These are phyloP conservation scores for Phytopythium sindhum DNA, from an alignment of 352 stramenopile species.

Conservation along the genomic window DNA sequence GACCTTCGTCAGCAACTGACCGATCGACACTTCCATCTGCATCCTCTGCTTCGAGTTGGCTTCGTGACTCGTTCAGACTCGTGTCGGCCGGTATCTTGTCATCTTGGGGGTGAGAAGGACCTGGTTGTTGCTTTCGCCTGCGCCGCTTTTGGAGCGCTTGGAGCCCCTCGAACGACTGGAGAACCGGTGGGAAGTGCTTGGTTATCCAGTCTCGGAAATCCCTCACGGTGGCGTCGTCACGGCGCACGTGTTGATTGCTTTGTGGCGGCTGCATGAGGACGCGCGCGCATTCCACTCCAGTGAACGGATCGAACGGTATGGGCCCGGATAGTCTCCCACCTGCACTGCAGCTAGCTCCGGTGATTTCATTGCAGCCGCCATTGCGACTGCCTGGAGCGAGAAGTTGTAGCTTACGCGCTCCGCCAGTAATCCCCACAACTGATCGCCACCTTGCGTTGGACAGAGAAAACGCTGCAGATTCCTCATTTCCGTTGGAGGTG, in stretches of 20 bases:
- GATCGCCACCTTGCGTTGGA: conserved; percentile 8
- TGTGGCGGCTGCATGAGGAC: conserved; percentile 25
- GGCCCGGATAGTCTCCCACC: conserved; percentile 17
- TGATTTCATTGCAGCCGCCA: background rate
- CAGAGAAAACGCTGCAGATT: background rate
- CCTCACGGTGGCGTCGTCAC: conserved; percentile 14
- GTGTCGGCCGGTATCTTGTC: background rate
- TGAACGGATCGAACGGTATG: conserved; percentile 47
- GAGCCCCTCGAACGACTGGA: conserved; percentile 4
- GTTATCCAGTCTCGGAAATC: conserved; percentile 32
- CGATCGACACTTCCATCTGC: background rate
- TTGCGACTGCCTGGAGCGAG: background rate
- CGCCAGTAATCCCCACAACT: background rate
- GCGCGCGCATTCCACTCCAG: conserved; percentile 21
- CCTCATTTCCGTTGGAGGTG: conserved; percentile 1
- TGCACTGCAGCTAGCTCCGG: background rate
- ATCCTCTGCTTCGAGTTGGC: background rate
- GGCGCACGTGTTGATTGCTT: conserved; percentile 10
- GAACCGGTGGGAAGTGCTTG: conserved; percentile 28
- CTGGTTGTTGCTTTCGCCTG: background rate
- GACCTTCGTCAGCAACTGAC: background rate
- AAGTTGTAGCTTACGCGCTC: background rate
- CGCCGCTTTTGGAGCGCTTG: background rate
- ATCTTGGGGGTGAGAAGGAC: background rate
- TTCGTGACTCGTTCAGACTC: background rate